These are phyloP conservation scores for Malassezia nana DNA, from an alignment of 1,284 basidiomycete species.

Conservation along the genomic window DNA sequence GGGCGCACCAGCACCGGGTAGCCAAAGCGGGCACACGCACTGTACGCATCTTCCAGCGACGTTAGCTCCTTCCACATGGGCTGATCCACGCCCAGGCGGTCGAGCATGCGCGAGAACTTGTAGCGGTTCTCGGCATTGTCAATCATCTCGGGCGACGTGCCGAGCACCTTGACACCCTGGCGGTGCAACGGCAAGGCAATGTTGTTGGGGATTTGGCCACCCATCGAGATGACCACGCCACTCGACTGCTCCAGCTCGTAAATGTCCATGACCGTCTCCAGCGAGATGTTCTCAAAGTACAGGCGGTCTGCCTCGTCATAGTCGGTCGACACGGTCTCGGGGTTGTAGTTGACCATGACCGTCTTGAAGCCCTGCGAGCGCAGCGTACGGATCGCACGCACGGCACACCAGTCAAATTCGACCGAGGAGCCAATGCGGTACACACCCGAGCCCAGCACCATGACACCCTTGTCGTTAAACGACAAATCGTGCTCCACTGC, in stretches of 20 bases:
- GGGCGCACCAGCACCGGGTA: conserved; percentile 94
- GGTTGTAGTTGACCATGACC: conserved; percentile 99
- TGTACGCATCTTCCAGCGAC: conserved; percentile 72
- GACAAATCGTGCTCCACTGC: conserved; percentile 79
- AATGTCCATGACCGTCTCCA: conserved; percentile 93
- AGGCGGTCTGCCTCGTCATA: conserved; percentile 97
- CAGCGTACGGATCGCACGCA: conserved; percentile 86
- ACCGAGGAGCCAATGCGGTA: conserved; percentile 98
- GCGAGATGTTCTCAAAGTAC: conserved; percentile 96
- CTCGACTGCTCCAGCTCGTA: conserved; percentile 82
- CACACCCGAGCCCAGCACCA: conserved; percentile 94
- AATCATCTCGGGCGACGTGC: conserved; percentile 98
- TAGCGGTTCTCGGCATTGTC: conserved; percentile 97
- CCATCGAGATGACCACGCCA: conserved; percentile 93
- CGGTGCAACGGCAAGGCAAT: conserved; percentile 86
- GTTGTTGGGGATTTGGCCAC: conserved; percentile 96
- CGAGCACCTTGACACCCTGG: conserved; percentile 94
- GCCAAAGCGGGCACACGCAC: conserved; percentile 51
- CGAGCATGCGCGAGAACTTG: conserved; percentile 96
- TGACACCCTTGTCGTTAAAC: conserved; percentile 84
- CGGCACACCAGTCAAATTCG: conserved; percentile 99
- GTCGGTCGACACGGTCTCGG: conserved; percentile 96
- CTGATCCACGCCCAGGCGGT: conserved; percentile 95
- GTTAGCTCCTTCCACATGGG: conserved; percentile 94
- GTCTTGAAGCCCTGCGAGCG: conserved; percentile 89